Evolutionary conservation across 2,329 filamentous ascomycete species (phyloP), one percentile per base, ranked within the genome.

Genomic region (Sarocladium kiliense): DNA sequence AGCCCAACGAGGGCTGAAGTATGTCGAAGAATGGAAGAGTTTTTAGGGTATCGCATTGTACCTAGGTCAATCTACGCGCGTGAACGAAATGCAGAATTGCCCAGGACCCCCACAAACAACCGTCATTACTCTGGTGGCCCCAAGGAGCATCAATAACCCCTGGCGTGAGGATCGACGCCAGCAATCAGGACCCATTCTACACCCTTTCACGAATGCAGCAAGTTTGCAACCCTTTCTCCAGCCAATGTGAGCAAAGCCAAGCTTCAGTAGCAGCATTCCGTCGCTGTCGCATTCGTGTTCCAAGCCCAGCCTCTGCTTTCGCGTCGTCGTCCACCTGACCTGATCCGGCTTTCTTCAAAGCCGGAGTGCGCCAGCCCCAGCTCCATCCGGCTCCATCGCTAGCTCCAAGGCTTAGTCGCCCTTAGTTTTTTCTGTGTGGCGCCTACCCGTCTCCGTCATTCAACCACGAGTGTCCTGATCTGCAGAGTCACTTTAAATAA

Each of bases 351-450:
- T 19, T 41, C 37, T 5, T 18, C 37, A 41, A 41, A 41, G 37
- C 37, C 18, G 37, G 5, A 41, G 14, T 19, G 6, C 37, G 37
- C n/a, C 18, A 41, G 37, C 37, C n/a, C 44, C 23, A 49, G 41
- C 18, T 26, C 41, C 41, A 45, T 45, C 41, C 41, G 41, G 41
- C 37, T 41, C 37, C 18, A 45, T 49, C 25, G n/a, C n/a, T n/a
- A n/a, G n/a, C n/a, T n/a, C 23, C 10, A 49, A 49, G 44, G 44
- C 44, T 49, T 44, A 44, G 39, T 21, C 39, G 39, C n/a, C 39
- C 7, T 21, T 18, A 7, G 3, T 44, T 23, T 44, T 44, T 21
- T 21, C 23, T 44, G n/a, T 23, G 10, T 6, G 6, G 39, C 18
- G 19, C n/a, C 7, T 23, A 21, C 41, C 14, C 21, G 7, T 47